These are phyloP conservation scores for Vigna nakashimae DNA, from an alignment of 306 rosid species.

Conservation along the genomic window DNA sequence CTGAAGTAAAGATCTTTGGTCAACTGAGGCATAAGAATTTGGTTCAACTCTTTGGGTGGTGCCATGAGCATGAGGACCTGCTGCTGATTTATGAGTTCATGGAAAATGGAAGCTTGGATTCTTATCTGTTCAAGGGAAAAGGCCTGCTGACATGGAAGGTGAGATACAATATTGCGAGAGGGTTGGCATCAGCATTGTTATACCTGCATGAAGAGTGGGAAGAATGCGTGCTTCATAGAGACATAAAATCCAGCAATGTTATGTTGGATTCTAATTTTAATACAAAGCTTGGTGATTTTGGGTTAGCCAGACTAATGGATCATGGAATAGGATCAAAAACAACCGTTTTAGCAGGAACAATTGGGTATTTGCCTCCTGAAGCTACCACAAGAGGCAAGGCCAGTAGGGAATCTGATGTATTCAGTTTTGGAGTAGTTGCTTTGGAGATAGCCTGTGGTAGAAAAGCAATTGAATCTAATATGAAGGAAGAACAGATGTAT, in stretches of 20 bases:
- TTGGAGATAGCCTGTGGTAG: conserved; percentile 56
- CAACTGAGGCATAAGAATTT: conserved; percentile 51
- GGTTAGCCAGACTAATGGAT: conserved; percentile 48
- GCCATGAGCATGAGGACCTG: conserved; percentile 43
- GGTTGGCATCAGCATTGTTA: conserved; percentile 48
- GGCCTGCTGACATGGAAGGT: conserved; percentile 42
- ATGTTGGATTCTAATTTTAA: conserved; percentile 52
- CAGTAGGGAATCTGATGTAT: conserved; percentile 50
- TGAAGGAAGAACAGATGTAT: conserved; percentile 14
- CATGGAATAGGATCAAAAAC: conserved; percentile 42
- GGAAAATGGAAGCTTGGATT: conserved; percentile 58
- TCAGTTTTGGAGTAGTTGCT: conserved; percentile 55
- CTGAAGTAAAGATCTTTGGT: conserved; percentile 54
- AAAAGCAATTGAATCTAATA: conserved; percentile 33
- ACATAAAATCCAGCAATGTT: conserved; percentile 54
- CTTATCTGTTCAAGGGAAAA: conserved; percentile 36
- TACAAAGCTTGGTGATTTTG: conserved; percentile 56
- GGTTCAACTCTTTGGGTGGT: conserved; percentile 55
- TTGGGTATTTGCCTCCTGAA: conserved; percentile 57
- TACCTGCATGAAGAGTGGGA: conserved; percentile 55
- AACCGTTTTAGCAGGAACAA: conserved; percentile 50
- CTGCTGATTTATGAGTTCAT: conserved; percentile 50
- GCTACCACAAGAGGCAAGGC: conserved; percentile 41
- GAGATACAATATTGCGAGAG: conserved; percentile 48
- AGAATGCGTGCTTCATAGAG: conserved; percentile 49